These are phyloP conservation scores for Clonostachys rhizophaga DNA, from an alignment of 2,329 filamentous ascomycete species.

Conservation along the genomic window DNA sequence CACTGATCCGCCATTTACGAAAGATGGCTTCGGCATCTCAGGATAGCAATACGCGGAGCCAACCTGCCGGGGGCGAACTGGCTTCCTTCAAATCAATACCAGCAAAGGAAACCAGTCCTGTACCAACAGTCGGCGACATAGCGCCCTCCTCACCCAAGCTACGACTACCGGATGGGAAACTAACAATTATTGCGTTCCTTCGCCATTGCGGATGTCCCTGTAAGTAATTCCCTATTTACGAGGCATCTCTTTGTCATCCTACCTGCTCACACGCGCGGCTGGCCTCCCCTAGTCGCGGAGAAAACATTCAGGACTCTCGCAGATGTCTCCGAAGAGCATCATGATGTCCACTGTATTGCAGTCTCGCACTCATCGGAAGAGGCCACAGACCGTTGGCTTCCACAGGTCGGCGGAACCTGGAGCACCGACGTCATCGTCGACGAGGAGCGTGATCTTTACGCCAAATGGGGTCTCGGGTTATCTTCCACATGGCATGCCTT, in stretches of 20 bases:
- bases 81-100: constrained; percentile 33
- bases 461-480: constrained; percentile 60
- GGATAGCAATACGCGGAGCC: no score
- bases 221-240: constrained; percentile 27
- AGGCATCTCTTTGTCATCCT: neutral
- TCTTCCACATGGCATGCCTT: constrained; percentile 59
- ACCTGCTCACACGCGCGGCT: neutral
- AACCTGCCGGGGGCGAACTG: constrained; percentile 21
- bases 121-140: constrained; percentile 46
- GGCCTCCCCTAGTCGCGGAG: constrained; percentile 51
- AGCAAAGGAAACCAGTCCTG: constrained; percentile 34
- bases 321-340: constrained; percentile 42
- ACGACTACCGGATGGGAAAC: constrained; percentile 45
- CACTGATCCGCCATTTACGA: no score
- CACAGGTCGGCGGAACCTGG: constrained; percentile 49
- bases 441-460: constrained; percentile 53
- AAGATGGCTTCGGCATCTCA: no score
- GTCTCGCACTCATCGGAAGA: constrained; percentile 53
- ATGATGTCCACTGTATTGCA: constrained; percentile 51
- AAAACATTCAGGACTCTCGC: constrained; percentile 57
- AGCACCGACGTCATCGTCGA: constrained; percentile 58
- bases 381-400: constrained; percentile 53
- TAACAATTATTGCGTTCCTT: constrained; percentile 62
- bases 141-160: constrained; percentile 52
- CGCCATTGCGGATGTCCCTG: constrained; percentile 73